Conservation (phyloP, 148 eudicot species). For the Vaccinium corymbosum region DNA sequence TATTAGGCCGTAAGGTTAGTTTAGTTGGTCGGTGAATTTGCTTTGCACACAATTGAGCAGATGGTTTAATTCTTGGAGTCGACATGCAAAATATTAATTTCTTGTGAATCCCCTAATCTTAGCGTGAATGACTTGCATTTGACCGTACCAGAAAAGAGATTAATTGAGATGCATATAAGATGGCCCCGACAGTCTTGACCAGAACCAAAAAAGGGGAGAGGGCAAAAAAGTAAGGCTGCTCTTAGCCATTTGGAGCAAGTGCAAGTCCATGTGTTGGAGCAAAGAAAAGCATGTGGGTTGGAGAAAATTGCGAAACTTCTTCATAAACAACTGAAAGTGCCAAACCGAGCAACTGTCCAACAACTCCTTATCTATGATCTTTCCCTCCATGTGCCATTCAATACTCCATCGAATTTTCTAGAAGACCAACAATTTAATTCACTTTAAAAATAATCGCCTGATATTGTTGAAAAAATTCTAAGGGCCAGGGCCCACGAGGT, state of each 20-base stretch:
- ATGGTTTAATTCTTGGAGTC: too few relatives aligned
- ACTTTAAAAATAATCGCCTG: background rate
- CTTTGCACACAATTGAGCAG: too few relatives aligned
- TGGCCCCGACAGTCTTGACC: background rate
- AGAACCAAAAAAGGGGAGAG: too few relatives aligned
- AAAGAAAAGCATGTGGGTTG: background rate
- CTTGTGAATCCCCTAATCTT: background rate
- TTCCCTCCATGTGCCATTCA: background rate
- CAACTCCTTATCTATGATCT: background rate
- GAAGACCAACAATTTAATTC: background rate
- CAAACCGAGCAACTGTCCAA: background rate
- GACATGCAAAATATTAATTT: too few relatives aligned
- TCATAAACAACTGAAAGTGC: background rate
- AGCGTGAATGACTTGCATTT: background rate
- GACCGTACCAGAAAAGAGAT: too few relatives aligned
- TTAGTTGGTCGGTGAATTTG: too few relatives aligned
- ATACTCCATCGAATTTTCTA: background rate
- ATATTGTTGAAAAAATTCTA: background rate
- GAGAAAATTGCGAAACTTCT: background rate
- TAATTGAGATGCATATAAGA: too few relatives aligned
- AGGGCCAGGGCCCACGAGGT: background rate
- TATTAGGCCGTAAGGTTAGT: too few relatives aligned
- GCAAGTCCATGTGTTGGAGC: background rate
- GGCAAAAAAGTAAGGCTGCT: background rate
- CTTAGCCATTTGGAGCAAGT: background rate